phyloP scores from a whole-genome alignment of 208 protist genomes.

The Zelonia costaricensis region DNA sequence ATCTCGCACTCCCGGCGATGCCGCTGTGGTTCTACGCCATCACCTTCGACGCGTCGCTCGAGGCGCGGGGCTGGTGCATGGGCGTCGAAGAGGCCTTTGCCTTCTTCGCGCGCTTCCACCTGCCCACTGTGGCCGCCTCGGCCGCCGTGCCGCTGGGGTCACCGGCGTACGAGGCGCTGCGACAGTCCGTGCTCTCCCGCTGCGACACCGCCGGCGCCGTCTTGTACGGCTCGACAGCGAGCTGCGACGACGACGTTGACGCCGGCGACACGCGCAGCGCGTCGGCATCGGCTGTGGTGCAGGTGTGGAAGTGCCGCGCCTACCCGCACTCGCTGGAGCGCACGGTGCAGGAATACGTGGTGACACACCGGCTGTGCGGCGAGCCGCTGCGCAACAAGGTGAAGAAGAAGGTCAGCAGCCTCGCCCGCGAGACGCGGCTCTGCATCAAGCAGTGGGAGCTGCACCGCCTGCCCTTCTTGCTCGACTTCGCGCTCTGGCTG shows the following conservation, averaged over 20 bases:
- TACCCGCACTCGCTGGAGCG: slow-evolving; percentile 66
- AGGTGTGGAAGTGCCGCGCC: slow-evolving; percentile 74
- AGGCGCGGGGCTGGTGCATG: slow-evolving; percentile 53
- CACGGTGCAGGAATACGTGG: slow-evolving; percentile 70
- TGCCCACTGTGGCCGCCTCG: slow-evolving; percentile 32
- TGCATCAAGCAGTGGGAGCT: slow-evolving; percentile 54
- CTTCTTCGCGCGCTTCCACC: slow-evolving; percentile 44
- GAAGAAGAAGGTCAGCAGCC: slow-evolving; percentile 55
- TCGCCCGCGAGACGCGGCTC: slow-evolving; percentile 45
- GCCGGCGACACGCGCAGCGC: not conserved
- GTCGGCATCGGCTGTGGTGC: slow-evolving; percentile 48
- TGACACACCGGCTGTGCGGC: slow-evolving; percentile 61
- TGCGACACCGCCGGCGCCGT: slow-evolving; percentile 67
- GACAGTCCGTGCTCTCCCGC: slow-evolving; percentile 34
- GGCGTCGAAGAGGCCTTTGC: slow-evolving; percentile 29
- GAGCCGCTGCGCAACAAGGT: slow-evolving; percentile 38
- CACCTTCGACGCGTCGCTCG: slow-evolving; percentile 37
- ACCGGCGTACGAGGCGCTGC: slow-evolving; percentile 38
- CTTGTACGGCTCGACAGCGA: slow-evolving; percentile 70
- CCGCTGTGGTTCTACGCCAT: slow-evolving; percentile 73
- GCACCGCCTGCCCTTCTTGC: slow-evolving; percentile 50
- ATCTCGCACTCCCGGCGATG: slow-evolving; percentile 1
- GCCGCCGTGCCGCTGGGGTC: slow-evolving; percentile 31
- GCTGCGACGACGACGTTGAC: not conserved
- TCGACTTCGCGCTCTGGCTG: slow-evolving; percentile 70